A percentile compares a stretch with the other conserved stretches of the same genome.
phyloP scores from a whole-genome alignment of 2,329 filamentous ascomycete genomes.

The Dactylonectria macrodidyma region DNA sequence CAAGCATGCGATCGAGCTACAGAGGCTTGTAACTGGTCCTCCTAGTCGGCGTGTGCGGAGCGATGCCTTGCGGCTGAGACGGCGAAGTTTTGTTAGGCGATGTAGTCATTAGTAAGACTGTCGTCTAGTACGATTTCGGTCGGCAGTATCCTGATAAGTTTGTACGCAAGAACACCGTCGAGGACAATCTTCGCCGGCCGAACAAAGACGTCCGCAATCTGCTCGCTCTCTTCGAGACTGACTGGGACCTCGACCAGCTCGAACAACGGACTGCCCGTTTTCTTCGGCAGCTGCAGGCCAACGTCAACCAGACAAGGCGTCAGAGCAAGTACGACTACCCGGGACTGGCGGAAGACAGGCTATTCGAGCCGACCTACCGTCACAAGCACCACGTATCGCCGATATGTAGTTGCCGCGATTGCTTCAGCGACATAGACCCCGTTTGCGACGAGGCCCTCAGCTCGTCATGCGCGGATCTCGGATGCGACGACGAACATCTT shows the following conservation, averaged over 20 bases:
- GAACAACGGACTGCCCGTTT: background rate
- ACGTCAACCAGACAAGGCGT: background rate
- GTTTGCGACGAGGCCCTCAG: constrained; percentile 30
- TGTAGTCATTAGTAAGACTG: constrained; percentile 48
- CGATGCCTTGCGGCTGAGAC: constrained; percentile 43
- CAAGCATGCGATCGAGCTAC: constrained; percentile 52
- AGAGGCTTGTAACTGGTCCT: constrained; percentile 50
- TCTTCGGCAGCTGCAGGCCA: background rate
- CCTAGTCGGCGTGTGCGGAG: constrained; percentile 51
- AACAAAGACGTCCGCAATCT: constrained; percentile 47
- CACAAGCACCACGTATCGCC: constrained; percentile 49
- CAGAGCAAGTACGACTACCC: constrained; percentile 45
- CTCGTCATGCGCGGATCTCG: constrained; percentile 29
- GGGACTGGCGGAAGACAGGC: constrained; percentile 45
- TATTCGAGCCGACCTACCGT: constrained; percentile 50
- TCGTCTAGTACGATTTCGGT: constrained; percentile 52
- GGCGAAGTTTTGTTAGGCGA: constrained; percentile 50
- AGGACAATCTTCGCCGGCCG: constrained; percentile 42
- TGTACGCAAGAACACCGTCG: constrained; percentile 42
- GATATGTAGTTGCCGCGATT: constrained; percentile 20
- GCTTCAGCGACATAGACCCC: constrained; percentile 12
- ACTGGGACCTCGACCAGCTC: constrained; percentile 1
- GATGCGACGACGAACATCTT: constrained; percentile 42
- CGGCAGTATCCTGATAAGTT: constrained; percentile 45
- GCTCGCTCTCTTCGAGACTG: constrained; percentile 43